Percentiles rank a stretch among this genome's conserved stretches.
Evolutionary conservation across 352 stramenopile genomes (phyloP).

Genomic region (Phytophthora hybrid): DNA sequence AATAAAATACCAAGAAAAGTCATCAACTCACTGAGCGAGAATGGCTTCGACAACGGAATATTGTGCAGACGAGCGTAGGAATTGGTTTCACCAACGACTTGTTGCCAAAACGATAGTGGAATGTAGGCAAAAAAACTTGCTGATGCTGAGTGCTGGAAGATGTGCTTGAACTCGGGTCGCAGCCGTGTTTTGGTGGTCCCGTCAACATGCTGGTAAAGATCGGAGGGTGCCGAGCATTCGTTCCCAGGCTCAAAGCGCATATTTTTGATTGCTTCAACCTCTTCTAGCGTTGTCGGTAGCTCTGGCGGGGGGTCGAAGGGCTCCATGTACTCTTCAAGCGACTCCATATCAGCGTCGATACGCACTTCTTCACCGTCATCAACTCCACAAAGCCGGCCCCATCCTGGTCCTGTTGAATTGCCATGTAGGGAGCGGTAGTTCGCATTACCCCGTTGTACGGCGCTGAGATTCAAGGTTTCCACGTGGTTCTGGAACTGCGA

Average conservation of each 20-base stretch:
- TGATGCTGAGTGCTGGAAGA: constrained; percentile 33
- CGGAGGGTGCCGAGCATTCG: not conserved
- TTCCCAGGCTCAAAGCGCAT: constrained; percentile 17
- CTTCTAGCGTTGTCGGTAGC: not conserved
- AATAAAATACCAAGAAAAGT: constrained; percentile 14
- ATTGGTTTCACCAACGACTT: constrained; percentile 32
- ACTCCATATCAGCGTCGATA: constrained; percentile 1
- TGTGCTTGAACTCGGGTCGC: constrained; percentile 11
- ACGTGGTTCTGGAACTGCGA: constrained; percentile 14
- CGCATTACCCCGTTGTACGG: not conserved
- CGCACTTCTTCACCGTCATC: constrained; percentile 11
- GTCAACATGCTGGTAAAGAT: constrained; percentile 15
- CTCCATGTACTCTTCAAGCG: not conserved
- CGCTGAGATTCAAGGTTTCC: not conserved
- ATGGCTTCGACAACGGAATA: not conserved
- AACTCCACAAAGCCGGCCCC: constrained; percentile 3
- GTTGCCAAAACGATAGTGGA: constrained; percentile 38
- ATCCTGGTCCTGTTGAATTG: not conserved
- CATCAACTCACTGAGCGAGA: constrained; percentile 12
- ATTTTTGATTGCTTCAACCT: constrained; percentile 10
- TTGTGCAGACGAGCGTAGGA: constrained; percentile 7
- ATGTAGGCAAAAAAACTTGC: constrained; percentile 38
- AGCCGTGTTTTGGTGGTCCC: constrained; percentile 18
- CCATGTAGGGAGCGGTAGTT: constrained; percentile 15
- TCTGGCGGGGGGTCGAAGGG: constrained; percentile 9